phyloP scores from a whole-genome alignment of 331 rosid species.

The Prunus yedoensis region DNA sequence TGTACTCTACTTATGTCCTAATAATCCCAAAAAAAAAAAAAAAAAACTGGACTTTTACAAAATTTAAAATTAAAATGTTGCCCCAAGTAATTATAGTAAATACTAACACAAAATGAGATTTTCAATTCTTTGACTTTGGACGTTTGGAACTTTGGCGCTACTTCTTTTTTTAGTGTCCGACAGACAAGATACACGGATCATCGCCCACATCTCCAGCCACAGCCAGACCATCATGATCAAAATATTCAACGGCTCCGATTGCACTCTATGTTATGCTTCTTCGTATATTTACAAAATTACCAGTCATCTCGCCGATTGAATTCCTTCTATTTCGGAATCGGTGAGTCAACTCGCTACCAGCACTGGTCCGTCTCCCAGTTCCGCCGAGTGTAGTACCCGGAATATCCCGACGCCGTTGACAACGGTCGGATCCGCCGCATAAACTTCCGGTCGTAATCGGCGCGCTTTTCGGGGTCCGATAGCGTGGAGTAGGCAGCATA shows the following conservation, averaged over 20 bases:
- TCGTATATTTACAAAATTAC: slow-evolving; percentile 2
- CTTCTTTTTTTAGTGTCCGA: not conserved
- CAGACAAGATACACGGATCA: not conserved
- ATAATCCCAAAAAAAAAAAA: not conserved
- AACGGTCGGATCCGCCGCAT: slow-evolving; percentile 51
- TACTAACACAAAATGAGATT: not conserved
- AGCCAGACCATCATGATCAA: not conserved
- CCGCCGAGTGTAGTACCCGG: slow-evolving; percentile 60
- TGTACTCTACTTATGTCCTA: too few species aligned
- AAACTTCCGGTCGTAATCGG: slow-evolving; percentile 62
- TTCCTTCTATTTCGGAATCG: not conserved
- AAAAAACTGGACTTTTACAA: too few species aligned
- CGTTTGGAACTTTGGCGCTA: slow-evolving; percentile 10
- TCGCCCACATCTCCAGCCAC: slow-evolving; percentile 7
- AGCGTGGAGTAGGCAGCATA: slow-evolving; percentile 86
- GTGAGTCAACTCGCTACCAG: slow-evolving; percentile 56
- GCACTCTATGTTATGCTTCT: not conserved
- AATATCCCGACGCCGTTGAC: slow-evolving; percentile 33
- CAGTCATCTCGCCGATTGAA: not conserved
- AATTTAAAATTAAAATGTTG: not conserved
- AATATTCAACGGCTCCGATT: slow-evolving; percentile 30
- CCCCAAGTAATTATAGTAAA: not conserved
- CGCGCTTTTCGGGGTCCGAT: slow-evolving; percentile 83
- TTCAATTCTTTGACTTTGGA: not conserved
- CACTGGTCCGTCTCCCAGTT: slow-evolving; percentile 99